A percentile compares a stretch with the other conserved stretches of the same genome.
Evolutionary conservation across 306 rosid species (phyloP).

Genomic region (Vicia sativa): DNA sequence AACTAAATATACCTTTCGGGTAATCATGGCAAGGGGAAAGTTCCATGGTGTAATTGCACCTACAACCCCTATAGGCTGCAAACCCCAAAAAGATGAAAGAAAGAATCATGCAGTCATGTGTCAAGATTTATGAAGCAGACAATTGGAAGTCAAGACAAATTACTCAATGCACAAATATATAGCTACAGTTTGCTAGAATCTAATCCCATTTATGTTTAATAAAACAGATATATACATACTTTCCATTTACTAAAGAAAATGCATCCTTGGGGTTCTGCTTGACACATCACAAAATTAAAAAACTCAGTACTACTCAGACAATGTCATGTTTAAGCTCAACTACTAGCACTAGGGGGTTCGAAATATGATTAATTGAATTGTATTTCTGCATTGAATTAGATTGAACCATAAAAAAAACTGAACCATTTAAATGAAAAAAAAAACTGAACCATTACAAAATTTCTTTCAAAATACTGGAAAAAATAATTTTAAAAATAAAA

Average conservation of each 20-base stretch:
- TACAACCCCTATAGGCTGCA: constrained; percentile 99
- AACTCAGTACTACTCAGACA: neutral
- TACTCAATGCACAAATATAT: constrained; percentile 1
- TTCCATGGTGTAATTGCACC: constrained; percentile 96
- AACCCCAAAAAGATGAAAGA: constrained; percentile 22
- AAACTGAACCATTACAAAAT: no score
- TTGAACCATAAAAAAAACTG: no score
- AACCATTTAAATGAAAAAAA: no score
- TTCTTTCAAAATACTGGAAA: no score
- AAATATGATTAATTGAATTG: no score
- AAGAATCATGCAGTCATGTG: neutral
- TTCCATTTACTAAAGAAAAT: neutral
- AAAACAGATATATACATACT: neutral
- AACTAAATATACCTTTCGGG: constrained; percentile 71
- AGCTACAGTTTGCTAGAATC: constrained; percentile 6
- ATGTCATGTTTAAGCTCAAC: neutral
- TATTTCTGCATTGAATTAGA: no score
- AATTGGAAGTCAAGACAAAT: constrained; percentile 14
- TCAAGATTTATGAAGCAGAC: constrained; percentile 20
- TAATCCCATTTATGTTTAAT: neutral
- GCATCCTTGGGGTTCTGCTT: neutral
- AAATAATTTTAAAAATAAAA: no score
- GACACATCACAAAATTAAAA: neutral
- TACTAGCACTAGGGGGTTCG: neutral
- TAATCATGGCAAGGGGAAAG: constrained; percentile 97